phyloP scores from a whole-genome alignment of 306 rosid species.

The Arachis stenosperma region DNA sequence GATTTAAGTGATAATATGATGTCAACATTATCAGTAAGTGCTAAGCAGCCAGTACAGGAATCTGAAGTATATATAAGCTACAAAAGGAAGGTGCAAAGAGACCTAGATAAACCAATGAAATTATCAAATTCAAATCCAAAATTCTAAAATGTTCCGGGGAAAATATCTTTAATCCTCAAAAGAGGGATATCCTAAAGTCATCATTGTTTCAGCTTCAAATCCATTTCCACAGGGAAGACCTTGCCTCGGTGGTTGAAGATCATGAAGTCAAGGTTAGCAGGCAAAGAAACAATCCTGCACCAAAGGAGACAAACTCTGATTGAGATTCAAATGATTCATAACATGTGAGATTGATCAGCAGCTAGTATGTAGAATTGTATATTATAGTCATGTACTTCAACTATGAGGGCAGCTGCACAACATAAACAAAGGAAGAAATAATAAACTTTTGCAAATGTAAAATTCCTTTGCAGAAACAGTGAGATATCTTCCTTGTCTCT shows the following conservation, averaged over 20 bases:
- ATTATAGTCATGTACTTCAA: slow-evolving; percentile 7
- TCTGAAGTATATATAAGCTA: slow-evolving; percentile 7
- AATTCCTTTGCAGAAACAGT: neutral
- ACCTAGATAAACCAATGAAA: slow-evolving; percentile 35
- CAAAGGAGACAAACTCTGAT: slow-evolving; percentile 38
- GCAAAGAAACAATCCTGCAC: slow-evolving; percentile 78
- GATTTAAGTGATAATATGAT: neutral
- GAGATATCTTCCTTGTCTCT: neutral
- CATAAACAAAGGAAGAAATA: slow-evolving; percentile 18
- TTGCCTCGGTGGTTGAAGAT: slow-evolving; percentile 85
- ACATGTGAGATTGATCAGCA: slow-evolving; percentile 2
- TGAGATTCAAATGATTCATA: slow-evolving; percentile 9
- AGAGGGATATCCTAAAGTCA: slow-evolving; percentile 14
- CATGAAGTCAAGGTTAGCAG: slow-evolving; percentile 80
- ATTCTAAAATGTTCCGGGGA: slow-evolving; percentile 10
- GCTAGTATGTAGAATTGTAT: neutral
- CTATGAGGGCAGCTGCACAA: neutral
- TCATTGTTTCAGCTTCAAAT: slow-evolving; percentile 72
- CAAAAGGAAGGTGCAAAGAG: slow-evolving; percentile 24
- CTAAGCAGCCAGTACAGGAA: slow-evolving; percentile 16
- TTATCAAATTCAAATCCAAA: slow-evolving; percentile 8
- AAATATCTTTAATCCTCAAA: slow-evolving; percentile 17
- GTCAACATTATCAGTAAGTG: slow-evolving; percentile 33
- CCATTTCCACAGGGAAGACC: slow-evolving; percentile 56
- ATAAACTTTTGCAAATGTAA: neutral